Evolutionary conservation across 106 monocot genomes (phyloP).

Genomic region (Allium sativum): DNA sequence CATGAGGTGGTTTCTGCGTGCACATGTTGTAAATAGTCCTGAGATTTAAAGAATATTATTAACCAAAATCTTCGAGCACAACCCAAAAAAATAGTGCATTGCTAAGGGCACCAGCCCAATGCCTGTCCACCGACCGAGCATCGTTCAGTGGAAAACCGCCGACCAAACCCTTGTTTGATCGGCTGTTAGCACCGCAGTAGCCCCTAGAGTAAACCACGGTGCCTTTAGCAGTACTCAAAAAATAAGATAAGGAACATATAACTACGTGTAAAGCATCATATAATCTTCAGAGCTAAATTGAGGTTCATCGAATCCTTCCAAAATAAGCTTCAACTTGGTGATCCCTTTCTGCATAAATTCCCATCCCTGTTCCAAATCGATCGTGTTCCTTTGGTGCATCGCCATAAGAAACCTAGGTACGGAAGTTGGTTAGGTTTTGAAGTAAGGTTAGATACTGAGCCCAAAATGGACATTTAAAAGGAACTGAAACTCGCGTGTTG

Average conservation of each 20-base stretch:
- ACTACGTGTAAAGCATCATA: conserved; percentile 92
- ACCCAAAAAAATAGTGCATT: background rate
- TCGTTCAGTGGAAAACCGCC: too few species aligned
- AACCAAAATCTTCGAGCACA: background rate
- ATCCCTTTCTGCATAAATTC: conserved; percentile 88
- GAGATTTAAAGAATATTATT: background rate
- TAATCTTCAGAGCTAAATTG: conserved; percentile 72
- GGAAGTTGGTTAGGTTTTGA: too few species aligned
- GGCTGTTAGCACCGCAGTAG: too few species aligned
- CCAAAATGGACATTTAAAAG: too few species aligned
- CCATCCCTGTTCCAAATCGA: conserved; percentile 85
- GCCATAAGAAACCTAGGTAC: conserved; percentile 7
- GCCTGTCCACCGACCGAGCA: too few species aligned
- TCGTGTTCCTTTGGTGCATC: conserved; percentile 23
- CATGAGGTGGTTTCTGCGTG: conserved; percentile 82
- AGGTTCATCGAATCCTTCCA: conserved; percentile 59
- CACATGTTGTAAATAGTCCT: conserved; percentile 95
- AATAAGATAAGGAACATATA: background rate
- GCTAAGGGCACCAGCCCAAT: too few species aligned
- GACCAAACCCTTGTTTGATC: too few species aligned
- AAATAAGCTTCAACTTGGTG: conserved; percentile 76
- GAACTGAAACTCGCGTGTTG: too few species aligned
- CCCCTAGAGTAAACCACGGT: too few species aligned
- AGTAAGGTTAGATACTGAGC: too few species aligned
- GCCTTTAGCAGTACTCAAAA: too few species aligned